Evolutionary conservation across 306 rosid species (phyloP).

Genomic region (Malus asiatica): DNA sequence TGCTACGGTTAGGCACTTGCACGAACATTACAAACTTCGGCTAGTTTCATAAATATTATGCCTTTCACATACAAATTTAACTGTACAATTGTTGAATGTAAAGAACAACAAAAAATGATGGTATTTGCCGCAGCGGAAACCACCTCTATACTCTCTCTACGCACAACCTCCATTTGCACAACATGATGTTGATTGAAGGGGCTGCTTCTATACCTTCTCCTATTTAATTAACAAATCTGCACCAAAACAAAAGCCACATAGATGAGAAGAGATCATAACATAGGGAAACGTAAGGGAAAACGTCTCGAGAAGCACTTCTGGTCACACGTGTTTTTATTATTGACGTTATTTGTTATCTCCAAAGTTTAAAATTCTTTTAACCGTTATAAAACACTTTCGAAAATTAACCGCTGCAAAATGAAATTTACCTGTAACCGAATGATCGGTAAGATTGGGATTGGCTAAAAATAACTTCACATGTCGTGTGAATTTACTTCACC

Average conservation of each 20-base stretch:
- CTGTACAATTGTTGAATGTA: constrained; percentile 21
- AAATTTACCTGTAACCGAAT: background rate
- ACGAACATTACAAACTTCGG: background rate
- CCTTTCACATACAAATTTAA: background rate
- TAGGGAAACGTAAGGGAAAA: background rate
- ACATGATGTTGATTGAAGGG: background rate
- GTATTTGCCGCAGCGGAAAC: background rate
- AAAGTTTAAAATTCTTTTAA: no score
- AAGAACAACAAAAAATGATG: background rate
- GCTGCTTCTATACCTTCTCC: background rate
- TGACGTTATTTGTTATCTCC: no score
- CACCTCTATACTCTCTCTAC: background rate
- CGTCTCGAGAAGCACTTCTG: background rate
- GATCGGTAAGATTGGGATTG: background rate
- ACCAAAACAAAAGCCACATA: background rate
- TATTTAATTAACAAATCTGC: background rate
- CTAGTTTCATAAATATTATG: background rate
- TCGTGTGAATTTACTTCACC: constrained; percentile 30
- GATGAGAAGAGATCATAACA: background rate
- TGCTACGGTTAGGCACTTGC: no score
- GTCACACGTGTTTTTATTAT: background rate
- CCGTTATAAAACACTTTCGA: no score
- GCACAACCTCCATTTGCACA: constrained; percentile 9
- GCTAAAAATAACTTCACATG: background rate
- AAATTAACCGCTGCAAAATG: background rate